These are phyloP conservation scores for Paramyrothecium sp. DNA, from an alignment of 2,329 filamentous ascomycete genomes.

Conservation along the genomic window DNA sequence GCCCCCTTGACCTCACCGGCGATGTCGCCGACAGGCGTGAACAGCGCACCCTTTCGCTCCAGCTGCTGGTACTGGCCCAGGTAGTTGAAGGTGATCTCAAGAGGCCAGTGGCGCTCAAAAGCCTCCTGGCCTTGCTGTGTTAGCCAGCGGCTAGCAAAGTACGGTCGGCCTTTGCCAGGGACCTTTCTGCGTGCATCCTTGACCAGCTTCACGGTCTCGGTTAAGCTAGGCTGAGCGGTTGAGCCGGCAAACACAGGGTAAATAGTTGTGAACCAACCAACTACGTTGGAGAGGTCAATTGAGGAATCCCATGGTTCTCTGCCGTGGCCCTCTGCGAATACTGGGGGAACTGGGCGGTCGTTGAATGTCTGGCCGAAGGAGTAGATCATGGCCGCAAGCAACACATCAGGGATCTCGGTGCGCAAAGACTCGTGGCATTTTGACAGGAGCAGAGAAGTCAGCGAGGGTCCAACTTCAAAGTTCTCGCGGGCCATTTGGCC, in stretches of 20 bases:
- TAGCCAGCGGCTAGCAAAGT: conserved; percentile 6
- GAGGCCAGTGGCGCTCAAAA: conserved; percentile 15
- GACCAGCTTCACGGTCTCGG: conserved; percentile 9
- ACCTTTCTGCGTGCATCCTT: conserved; percentile 11
- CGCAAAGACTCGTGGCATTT: conserved; percentile 19
- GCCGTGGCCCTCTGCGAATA: conserved; percentile 34
- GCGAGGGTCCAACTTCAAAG: conserved; percentile 10
- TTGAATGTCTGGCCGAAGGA: conserved; percentile 26
- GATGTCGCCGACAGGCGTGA: conserved; percentile 13
- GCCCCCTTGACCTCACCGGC: conserved; percentile 8
- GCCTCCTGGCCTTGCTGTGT: conserved; percentile 3
- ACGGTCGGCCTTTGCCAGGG: conserved; percentile 1
- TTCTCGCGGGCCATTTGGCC: conserved; percentile 13
- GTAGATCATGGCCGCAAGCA: conserved; percentile 26
- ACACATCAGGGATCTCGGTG: conserved; percentile 32
- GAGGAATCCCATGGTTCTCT: conserved; percentile 26
- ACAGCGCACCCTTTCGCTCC: conserved; percentile 20
- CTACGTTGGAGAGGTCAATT: conserved; percentile 27
- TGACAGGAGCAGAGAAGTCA: conserved; percentile 16
- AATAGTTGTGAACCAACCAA: conserved; percentile 38
- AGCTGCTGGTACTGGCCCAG: conserved; percentile 26
- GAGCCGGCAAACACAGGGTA: conserved; percentile 21
- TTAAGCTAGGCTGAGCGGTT: neutral
- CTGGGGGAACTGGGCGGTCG: conserved; percentile 20
- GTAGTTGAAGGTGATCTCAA: conserved; percentile 25